A percentile compares a stretch with the other conserved stretches of the same genome.
Conservation (phyloP, 371 early-diverging fungal species). For the Actinomortierella wolfii region DNA sequence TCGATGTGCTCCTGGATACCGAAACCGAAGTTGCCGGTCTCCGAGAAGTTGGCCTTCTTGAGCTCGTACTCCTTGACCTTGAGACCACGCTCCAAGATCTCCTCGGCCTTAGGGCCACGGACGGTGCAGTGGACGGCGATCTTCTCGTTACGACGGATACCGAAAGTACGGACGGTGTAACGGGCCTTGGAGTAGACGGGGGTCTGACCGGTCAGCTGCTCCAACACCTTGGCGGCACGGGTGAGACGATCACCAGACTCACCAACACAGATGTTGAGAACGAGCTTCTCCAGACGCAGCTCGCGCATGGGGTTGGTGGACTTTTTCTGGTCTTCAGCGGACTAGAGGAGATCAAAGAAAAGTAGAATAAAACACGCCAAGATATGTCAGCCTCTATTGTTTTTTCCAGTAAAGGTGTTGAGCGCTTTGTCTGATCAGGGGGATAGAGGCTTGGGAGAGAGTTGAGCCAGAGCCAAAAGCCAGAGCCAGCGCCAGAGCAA, state of each 20-base stretch:
- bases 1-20: slow-evolving; percentile 99
- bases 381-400: too few relatives aligned
- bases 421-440: too few relatives aligned
- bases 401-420: too few relatives aligned
- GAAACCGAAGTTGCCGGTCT: slow-evolving; percentile 99
- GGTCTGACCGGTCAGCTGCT: slow-evolving; percentile 99
- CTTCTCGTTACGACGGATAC: slow-evolving; percentile 99
- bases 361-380: slow-evolving; percentile 26
- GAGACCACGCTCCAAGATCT: slow-evolving; percentile 98
- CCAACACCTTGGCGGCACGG: slow-evolving; percentile 99
- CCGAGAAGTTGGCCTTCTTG: slow-evolving; percentile 93
- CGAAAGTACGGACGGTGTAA: slow-evolving; percentile 99
- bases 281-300: slow-evolving; percentile 99
- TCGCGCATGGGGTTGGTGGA: slow-evolving; percentile 94
- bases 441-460: too few relatives aligned
- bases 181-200: slow-evolving; percentile 99
- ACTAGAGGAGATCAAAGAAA: slow-evolving; percentile 49
- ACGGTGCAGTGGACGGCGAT: slow-evolving; percentile 99
- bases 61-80: slow-evolving; percentile 99
- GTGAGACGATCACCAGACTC: slow-evolving; percentile 99
- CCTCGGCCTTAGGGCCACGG: slow-evolving; percentile 87
- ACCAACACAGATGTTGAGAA: slow-evolving; percentile 99
- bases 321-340: slow-evolving; percentile 68
- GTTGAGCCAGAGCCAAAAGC: too few relatives aligned
- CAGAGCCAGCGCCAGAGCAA: too few relatives aligned